Evolutionary conservation across 2,329 filamentous ascomycete genomes (phyloP), one percentile per base, ranked within the genome.

Genomic region (Aspergillus sp.): DNA sequence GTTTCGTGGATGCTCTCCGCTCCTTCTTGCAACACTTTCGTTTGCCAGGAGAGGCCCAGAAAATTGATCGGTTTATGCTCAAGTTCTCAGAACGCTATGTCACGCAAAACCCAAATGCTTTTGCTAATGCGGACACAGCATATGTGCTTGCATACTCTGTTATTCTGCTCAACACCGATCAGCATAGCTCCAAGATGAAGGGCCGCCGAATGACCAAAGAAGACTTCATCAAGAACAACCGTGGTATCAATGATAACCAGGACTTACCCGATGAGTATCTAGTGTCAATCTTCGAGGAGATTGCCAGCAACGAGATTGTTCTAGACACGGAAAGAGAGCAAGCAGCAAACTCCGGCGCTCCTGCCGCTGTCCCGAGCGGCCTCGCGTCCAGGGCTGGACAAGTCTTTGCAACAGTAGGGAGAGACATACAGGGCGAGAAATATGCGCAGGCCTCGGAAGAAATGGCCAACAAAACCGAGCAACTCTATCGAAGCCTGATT

Each of bases 41-140:
- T 62, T 80, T 99, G 14, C 95, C 95, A 0, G 95, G 95, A 60
- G 95, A 99, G 76, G 93, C 93, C 0, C 95, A 99, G 72, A 99
- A 99, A 79, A 99, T 99, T 65, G 95, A 99, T 85, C 90, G 95
- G 48, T 96, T 98, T 77, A 98, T 99, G 95, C 80, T 99, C 64
- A 99, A 99, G 74, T 99, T 98, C 76, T 95, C 95, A 9, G 93
- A 98, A 74, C 88, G 93, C 59, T 99, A 99, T 73, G 90, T 96
- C 52, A 89, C 88, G 59, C 93, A 93, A 31, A 99, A 99, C 66
- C 95, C 95, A 0, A 96, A 96, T 70, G 93, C 95, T 1, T 99
- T 96, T 74, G 95, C 95, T 37, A 99, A 98, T 69, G 96, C 95
- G 2, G 96, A 99, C 72, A 99, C 96, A 0, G 93, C 95, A 14